Conservation (phyloP, 345 rosid species). For the Lepidium africanum region DNA sequence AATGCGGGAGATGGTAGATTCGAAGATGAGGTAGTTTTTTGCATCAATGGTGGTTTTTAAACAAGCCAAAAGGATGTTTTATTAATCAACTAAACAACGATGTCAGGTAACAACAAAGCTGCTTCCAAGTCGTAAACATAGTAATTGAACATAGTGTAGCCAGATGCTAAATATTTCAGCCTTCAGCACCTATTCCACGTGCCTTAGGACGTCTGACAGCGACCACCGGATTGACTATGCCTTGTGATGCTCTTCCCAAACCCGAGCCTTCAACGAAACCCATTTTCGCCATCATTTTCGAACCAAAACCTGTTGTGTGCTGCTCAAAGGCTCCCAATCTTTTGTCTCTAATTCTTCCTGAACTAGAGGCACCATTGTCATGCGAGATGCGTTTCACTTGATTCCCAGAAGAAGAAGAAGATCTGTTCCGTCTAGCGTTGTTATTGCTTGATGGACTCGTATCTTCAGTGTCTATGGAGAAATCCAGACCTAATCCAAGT, state of each 20-base stretch:
- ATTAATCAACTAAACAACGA: slow-evolving; percentile 7
- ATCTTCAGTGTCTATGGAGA: slow-evolving; percentile 30
- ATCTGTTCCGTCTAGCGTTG: slow-evolving; percentile 38
- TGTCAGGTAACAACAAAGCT: slow-evolving; percentile 19
- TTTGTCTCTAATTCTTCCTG: slow-evolving; percentile 23
- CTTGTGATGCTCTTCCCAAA: slow-evolving; percentile 72
- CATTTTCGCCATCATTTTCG: slow-evolving; percentile 90
- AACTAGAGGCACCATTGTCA: slow-evolving; percentile 4
- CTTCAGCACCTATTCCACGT: slow-evolving; percentile 67
- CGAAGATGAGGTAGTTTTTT: background rate
- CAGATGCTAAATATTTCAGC: background rate
- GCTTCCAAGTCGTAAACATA: background rate
- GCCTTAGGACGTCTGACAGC: slow-evolving; percentile 58
- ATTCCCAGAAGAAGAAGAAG: slow-evolving; percentile 19
- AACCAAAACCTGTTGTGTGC: slow-evolving; percentile 87
- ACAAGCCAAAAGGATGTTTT: background rate
- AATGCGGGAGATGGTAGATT: too few species aligned
- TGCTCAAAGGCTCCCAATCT: slow-evolving; percentile 64
- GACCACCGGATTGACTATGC: slow-evolving; percentile 55
- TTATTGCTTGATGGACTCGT: slow-evolving; percentile 20
- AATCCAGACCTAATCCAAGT: slow-evolving; percentile 60
- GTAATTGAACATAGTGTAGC: background rate
- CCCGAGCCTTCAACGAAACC: slow-evolving; percentile 83
- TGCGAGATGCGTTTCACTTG: slow-evolving; percentile 2
- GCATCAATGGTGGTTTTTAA: background rate